These are phyloP conservation scores for Quercus robur DNA, from an alignment of 306 rosid genomes.

Conservation along the genomic window DNA sequence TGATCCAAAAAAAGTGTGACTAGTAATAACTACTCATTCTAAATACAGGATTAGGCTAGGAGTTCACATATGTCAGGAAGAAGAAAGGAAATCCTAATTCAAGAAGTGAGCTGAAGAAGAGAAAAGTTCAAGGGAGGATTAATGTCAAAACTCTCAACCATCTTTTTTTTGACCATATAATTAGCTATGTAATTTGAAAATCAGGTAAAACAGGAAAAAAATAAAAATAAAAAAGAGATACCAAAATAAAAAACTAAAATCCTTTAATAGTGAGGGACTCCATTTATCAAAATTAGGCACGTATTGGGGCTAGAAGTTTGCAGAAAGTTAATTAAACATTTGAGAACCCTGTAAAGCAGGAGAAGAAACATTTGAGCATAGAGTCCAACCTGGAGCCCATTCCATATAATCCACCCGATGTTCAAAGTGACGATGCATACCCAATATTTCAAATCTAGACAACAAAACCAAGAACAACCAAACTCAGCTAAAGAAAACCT, in stretches of 20 bases:
- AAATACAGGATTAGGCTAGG: slow-evolving; percentile 7
- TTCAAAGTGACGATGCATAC: slow-evolving; percentile 96
- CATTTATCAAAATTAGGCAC: slow-evolving; percentile 5
- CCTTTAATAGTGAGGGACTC: background rate
- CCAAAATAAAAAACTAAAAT: background rate
- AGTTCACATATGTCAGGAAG: slow-evolving; percentile 1
- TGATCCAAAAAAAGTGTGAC: background rate
- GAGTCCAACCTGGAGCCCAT: slow-evolving; percentile 96
- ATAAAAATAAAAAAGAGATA: background rate
- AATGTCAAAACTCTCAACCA: slow-evolving; percentile 6
- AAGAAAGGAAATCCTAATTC: slow-evolving; percentile 7
- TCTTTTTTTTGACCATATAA: background rate
- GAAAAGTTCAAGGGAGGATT: slow-evolving; percentile 2
- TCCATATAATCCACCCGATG: slow-evolving; percentile 94
- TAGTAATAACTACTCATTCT: slow-evolving; percentile 11
- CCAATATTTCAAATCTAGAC: slow-evolving; percentile 76
- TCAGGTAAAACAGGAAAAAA: background rate
- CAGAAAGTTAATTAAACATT: background rate
- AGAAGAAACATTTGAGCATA: slow-evolving; percentile 20
- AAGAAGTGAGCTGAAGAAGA: background rate
- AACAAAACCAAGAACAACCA: slow-evolving; percentile 28
- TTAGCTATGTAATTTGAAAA: background rate
- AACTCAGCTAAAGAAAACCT: slow-evolving; percentile 10
- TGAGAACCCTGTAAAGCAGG: background rate
- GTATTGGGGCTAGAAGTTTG: background rate